These are phyloP conservation scores for Metarhizium robertsii DNA, from an alignment of 2,329 filamentous ascomycete species.

Conservation along the genomic window DNA sequence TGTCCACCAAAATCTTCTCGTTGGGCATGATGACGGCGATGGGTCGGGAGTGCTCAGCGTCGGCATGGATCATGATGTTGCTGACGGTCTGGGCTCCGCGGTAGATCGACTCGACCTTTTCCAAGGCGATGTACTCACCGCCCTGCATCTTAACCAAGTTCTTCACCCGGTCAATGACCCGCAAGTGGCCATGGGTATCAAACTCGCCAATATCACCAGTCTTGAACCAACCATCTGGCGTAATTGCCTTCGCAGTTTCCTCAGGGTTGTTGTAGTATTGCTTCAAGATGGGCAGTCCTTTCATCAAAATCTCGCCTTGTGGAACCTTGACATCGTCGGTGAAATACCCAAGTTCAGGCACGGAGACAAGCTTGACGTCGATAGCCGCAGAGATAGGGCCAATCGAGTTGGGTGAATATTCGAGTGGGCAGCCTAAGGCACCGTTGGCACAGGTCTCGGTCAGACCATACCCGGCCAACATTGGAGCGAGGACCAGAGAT, in stretches of 20 bases:
- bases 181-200: constrained; percentile 67
- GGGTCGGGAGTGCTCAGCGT: constrained; percentile 63
- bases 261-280: constrained; percentile 81
- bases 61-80: constrained; percentile 83
- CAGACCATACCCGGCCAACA: constrained; percentile 89
- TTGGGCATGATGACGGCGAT: constrained; percentile 70
- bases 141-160: constrained; percentile 94
- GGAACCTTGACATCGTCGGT: constrained; percentile 59
- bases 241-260: constrained; percentile 71
- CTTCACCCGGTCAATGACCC: constrained; percentile 93
- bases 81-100: constrained; percentile 67
- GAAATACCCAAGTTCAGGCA: constrained; percentile 79
- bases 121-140: constrained; percentile 93
- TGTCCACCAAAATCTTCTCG: constrained; percentile 51
- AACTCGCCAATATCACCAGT: constrained; percentile 94
- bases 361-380: constrained; percentile 87
- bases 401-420: constrained; percentile 69
- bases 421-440: constrained; percentile 71
- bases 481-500: constrained; percentile 84
- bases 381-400: constrained; percentile 69
- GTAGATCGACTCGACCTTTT: constrained; percentile 91
- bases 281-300: constrained; percentile 63
- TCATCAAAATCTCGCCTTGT: constrained; percentile 88
- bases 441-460: constrained; percentile 88
- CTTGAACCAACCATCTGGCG: constrained; percentile 89